These are phyloP conservation scores for Carex myosuroides DNA, from an alignment of 176 grass and related monocot genomes.

Conservation along the genomic window DNA sequence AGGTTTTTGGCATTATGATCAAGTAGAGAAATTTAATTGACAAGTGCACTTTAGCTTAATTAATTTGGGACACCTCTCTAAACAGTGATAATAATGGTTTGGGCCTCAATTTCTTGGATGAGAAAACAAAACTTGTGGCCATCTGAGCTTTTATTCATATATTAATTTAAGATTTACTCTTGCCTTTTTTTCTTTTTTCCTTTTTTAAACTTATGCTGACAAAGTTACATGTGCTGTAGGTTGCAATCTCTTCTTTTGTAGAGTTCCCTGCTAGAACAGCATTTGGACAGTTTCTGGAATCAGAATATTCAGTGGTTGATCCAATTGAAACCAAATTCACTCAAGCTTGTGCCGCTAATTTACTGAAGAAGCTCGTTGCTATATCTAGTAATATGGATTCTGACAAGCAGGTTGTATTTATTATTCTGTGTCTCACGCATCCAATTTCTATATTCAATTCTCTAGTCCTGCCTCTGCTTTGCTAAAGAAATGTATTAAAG, in stretches of 20 bases:
- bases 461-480: not conserved
- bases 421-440: not conserved
- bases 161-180: conserved; percentile 5
- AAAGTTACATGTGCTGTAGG: conserved; percentile 37
- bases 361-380: conserved; percentile 63
- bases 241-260: conserved; percentile 59
- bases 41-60: not conserved
- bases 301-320: conserved; percentile 19
- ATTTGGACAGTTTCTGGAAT: conserved; percentile 20
- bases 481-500: not conserved
- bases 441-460: not conserved
- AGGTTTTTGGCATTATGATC: not conserved
- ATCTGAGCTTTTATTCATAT: not conserved
- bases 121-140: not conserved
- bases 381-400: conserved; percentile 42
- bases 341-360: conserved; percentile 18
- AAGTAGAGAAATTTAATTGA: not conserved
- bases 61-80: not conserved
- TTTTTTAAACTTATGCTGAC: not conserved
- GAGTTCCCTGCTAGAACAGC: conserved; percentile 47
- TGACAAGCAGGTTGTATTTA: conserved; percentile 44
- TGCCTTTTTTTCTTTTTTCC: not conserved
- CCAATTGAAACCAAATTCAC: conserved; percentile 23
- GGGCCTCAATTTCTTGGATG: not conserved
- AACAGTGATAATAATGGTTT: conserved; percentile 2